A percentile compares a stretch with the other conserved stretches of the same genome.
phyloP scores from a whole-genome alignment of 768 basidiomycete genomes.

The Podaxis sp. region DNA sequence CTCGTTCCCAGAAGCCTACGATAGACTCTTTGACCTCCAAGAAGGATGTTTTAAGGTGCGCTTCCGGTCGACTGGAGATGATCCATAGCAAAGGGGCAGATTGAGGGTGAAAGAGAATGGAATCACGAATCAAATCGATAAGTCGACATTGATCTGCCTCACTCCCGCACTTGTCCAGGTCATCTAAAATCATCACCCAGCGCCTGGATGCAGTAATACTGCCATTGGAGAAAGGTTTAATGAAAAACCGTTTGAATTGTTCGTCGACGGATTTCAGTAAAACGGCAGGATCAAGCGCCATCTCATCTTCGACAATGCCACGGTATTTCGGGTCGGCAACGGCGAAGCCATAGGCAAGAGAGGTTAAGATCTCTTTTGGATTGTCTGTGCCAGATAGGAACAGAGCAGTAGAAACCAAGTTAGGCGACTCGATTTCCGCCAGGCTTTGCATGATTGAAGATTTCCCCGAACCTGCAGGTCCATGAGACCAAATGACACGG shows the following conservation, averaged over 20 bases:
- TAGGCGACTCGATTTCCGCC: not conserved
- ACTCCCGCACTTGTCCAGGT: not conserved
- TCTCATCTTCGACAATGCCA: not conserved
- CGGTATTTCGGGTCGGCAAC: not conserved
- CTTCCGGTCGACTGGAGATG: not conserved
- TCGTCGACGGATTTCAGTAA: not conserved
- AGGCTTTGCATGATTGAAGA: not conserved
- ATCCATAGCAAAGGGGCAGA: not conserved
- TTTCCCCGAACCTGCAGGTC: not conserved
- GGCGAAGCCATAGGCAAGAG: not conserved
- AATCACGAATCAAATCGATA: not conserved
- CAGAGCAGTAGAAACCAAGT: not conserved
- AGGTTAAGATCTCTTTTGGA: not conserved
- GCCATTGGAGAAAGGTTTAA: not conserved
- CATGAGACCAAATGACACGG: not conserved
- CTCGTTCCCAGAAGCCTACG: not conserved
- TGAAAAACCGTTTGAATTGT: not conserved
- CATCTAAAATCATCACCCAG: not conserved
- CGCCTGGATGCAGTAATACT: not conserved
- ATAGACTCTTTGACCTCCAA: not conserved
- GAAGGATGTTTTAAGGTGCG: not conserved
- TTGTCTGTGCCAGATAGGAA: not conserved
- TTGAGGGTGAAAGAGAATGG: not conserved
- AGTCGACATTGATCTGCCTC: not conserved
- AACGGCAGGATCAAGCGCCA: not conserved